phyloP scores from a whole-genome alignment of 352 stramenopile genomes.

The Phytophthora brassicae region DNA sequence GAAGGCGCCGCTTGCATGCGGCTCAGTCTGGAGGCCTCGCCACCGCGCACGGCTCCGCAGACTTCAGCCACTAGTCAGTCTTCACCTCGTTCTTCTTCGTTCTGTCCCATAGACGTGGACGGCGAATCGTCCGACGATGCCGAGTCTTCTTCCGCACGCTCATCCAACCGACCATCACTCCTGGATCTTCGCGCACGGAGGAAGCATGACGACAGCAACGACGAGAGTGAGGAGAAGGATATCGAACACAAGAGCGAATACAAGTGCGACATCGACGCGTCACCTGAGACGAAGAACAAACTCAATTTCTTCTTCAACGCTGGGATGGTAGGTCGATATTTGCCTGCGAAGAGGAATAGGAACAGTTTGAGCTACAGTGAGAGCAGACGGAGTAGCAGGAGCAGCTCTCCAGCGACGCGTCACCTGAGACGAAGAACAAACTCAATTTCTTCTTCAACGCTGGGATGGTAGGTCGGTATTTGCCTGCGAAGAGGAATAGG shows the following conservation, averaged over 20 bases:
- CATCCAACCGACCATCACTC: slow-evolving; percentile 27
- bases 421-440: neutral
- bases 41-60: slow-evolving; percentile 9
- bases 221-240: slow-evolving; percentile 25
- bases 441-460: slow-evolving; percentile 41
- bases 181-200: neutral
- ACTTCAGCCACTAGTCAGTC: neutral
- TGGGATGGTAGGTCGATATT: too few species aligned
- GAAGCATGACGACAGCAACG: slow-evolving; percentile 17
- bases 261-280: neutral
- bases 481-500: too few species aligned
- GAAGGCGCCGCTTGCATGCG: slow-evolving; percentile 20
- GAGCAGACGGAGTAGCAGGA: slow-evolving; percentile 8
- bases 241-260: slow-evolving; percentile 17
- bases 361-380: neutral
- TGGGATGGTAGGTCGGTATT: too few species aligned
- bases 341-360: too few species aligned
- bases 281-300: neutral
- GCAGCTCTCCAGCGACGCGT: slow-evolving; percentile 1
- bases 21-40: slow-evolving; percentile 16
- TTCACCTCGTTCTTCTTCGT: slow-evolving; percentile 8
- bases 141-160: slow-evolving; percentile 7
- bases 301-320: slow-evolving; percentile 41
- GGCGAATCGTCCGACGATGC: slow-evolving; percentile 24
- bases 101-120: slow-evolving; percentile 34